These are phyloP conservation scores for Rhizopogon roseolus DNA, from an alignment of 768 basidiomycete species.

Conservation along the genomic window DNA sequence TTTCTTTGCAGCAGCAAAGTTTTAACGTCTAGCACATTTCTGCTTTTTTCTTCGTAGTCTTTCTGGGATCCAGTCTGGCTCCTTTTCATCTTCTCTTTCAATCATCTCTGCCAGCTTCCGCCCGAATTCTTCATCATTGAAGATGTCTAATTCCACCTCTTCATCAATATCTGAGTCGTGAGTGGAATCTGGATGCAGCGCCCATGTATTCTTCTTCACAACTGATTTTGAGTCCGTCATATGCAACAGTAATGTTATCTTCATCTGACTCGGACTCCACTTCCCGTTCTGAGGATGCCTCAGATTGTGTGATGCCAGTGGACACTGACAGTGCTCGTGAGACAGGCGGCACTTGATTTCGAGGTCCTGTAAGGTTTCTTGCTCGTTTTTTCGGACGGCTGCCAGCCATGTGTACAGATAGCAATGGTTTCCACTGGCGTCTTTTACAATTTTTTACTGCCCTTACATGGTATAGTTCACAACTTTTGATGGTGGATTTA, in stretches of 20 bases:
- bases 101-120: constrained; percentile 2
- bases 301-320: not conserved
- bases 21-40: not conserved
- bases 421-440: too few species aligned
- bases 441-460: not conserved
- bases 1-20: too few species aligned
- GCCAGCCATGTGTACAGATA: too few species aligned
- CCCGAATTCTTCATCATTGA: constrained; percentile 3
- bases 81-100: constrained; percentile 2
- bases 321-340: not conserved
- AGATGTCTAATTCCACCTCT: constrained; percentile 2
- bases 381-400: not conserved
- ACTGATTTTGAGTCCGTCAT: constrained; percentile 2
- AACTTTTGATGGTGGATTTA: not conserved
- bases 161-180: constrained; percentile 1
- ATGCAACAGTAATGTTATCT: not conserved
- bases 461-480: not conserved
- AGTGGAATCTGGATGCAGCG: not conserved
- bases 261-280: constrained; percentile 3
- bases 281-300: not conserved
- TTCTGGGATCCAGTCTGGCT: constrained; percentile 3
- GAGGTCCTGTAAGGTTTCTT: too few species aligned
- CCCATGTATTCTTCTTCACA: not conserved
- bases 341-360: not conserved
- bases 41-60: constrained; percentile 2